phyloP scores from a whole-genome alignment of 495 filamentous ascomycete species.

The Rostrohypoxylon terebratum region DNA sequence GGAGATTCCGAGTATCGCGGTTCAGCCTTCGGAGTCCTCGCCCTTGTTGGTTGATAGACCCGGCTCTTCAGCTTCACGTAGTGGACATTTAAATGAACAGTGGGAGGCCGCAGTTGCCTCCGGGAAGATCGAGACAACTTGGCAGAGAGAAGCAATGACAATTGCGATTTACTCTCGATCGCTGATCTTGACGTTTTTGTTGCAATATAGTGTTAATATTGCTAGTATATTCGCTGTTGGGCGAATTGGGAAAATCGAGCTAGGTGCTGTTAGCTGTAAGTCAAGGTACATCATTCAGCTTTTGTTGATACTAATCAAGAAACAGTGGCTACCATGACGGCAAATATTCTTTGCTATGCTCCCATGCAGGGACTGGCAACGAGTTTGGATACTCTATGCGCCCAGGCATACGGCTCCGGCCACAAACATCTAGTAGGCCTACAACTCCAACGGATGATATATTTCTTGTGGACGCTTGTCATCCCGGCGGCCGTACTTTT shows the following conservation, averaged over 20 bases:
- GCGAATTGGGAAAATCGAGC: conserved; percentile 69
- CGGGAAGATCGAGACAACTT: conserved; percentile 82
- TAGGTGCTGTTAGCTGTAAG: conserved; percentile 70
- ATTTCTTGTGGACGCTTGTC: conserved; percentile 70
- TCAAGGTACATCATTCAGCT: neutral
- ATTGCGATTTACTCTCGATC: conserved; percentile 66
- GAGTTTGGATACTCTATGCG: conserved; percentile 77
- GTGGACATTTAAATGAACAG: conserved; percentile 64
- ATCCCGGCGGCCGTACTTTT: conserved; percentile 73
- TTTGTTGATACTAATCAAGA: conserved; percentile 14
- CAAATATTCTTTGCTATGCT: conserved; percentile 77
- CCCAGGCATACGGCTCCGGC: conserved; percentile 79
- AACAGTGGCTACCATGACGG: conserved; percentile 74
- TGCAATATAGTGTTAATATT: conserved; percentile 79
- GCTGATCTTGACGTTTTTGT: conserved; percentile 74
- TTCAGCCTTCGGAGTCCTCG: conserved; percentile 55
- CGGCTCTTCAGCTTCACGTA: conserved; percentile 30
- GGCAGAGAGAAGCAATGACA: conserved; percentile 82
- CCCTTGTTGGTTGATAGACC: conserved; percentile 49
- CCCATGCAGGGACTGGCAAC: conserved; percentile 78
- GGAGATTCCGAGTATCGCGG: conserved; percentile 48
- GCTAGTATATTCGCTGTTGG: conserved; percentile 76
- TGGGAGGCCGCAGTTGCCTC: conserved; percentile 84
- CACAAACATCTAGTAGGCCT: conserved; percentile 75
- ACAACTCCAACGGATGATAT: conserved; percentile 76